Evolutionary conservation across 805 yeast species (phyloP).

Genomic region (Candida lessepsii): DNA sequence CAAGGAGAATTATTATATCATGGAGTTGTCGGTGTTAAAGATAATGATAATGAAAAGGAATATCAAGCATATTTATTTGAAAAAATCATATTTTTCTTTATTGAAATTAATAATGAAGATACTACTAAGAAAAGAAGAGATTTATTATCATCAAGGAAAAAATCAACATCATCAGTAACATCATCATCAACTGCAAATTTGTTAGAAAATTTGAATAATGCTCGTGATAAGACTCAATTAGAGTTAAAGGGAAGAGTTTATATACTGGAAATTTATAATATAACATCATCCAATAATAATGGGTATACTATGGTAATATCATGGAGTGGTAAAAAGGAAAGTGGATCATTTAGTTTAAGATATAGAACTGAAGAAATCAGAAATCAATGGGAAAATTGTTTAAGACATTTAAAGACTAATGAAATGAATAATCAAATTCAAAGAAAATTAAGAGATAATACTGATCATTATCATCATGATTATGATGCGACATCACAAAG

Average conservation of each 20-base stretch:
- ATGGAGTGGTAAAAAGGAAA: constrained; percentile 85
- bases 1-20: constrained; percentile 83
- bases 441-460: constrained; percentile 35
- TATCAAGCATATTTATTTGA: constrained; percentile 90
- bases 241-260: constrained; percentile 82
- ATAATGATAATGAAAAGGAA: constrained; percentile 74
- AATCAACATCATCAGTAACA: constrained; percentile 47
- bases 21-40: constrained; percentile 68
- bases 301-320: constrained; percentile 64
- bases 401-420: constrained; percentile 47
- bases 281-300: constrained; percentile 33
- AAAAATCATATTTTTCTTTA: constrained; percentile 49
- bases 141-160: constrained; percentile 46
- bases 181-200: constrained; percentile 36
- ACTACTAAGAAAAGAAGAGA: constrained; percentile 36
- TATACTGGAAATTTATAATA: constrained; percentile 58
- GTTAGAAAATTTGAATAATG: constrained; percentile 33
- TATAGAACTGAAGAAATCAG: constrained; percentile 82
- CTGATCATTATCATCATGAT: constrained; percentile 21
- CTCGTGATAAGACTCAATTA: constrained; percentile 28
- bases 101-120: constrained; percentile 26
- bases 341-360: constrained; percentile 79
- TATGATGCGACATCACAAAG: constrained; percentile 20
- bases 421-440: constrained; percentile 42
- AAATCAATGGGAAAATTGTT: constrained; percentile 75